These are phyloP conservation scores for Ustilago loliicola DNA, from an alignment of 1,284 basidiomycete species.

Conservation along the genomic window DNA sequence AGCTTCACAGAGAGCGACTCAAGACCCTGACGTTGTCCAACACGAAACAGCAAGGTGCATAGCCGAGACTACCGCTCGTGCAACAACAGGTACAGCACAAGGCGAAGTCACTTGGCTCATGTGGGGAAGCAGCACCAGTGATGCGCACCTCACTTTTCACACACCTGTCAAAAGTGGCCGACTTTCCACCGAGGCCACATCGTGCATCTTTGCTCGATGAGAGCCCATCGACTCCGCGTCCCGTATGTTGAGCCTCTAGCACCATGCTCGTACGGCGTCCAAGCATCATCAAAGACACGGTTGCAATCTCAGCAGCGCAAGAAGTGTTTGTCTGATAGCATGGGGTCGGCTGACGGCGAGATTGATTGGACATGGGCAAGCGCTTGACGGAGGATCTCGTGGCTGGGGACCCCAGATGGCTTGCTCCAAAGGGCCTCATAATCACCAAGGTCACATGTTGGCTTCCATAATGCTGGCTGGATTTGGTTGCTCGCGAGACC, in stretches of 20 bases:
- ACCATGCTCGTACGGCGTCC: background rate
- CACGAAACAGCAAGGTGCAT: background rate
- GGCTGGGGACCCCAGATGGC: no score
- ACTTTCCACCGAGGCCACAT: background rate
- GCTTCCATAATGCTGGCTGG: background rate
- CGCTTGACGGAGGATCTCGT: slow-evolving; percentile 23
- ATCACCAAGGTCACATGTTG: background rate
- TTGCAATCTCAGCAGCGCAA: background rate
- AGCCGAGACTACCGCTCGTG: background rate
- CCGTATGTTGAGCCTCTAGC: background rate
- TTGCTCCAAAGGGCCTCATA: background rate
- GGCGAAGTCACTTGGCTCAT: background rate
- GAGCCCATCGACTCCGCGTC: background rate
- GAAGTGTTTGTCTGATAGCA: background rate
- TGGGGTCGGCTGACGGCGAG: slow-evolving; percentile 17
- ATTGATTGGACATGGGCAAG: background rate
- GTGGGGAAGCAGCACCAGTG: background rate
- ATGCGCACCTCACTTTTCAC: background rate
- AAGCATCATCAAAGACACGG: background rate
- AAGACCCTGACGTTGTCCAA: background rate
- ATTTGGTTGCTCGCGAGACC: background rate
- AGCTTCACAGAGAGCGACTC: no score
- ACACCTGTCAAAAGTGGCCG: background rate
- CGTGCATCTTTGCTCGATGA: background rate
- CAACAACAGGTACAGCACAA: background rate